Evolutionary conservation across 1,139 yeast species (phyloP).

Genomic region (Debaryomyces sp.): DNA sequence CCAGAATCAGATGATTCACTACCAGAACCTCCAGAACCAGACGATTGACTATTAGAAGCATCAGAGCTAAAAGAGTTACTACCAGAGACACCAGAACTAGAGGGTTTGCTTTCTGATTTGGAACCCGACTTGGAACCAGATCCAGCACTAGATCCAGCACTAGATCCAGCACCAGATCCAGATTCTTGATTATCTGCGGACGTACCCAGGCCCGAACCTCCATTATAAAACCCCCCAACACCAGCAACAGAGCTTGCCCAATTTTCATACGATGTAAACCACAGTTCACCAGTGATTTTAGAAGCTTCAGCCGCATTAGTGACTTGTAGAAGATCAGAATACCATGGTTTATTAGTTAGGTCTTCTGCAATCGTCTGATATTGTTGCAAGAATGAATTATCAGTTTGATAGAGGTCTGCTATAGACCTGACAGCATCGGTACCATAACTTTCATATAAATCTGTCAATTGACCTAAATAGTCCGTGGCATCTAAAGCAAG

Average conservation of each 20-base stretch:
- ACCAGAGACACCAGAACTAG: no score
- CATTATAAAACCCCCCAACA: background rate
- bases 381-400: background rate
- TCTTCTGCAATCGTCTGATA: background rate
- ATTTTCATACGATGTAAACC: conserved; percentile 1
- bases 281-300: background rate
- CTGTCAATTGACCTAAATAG: conserved; percentile 2
- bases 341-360: background rate
- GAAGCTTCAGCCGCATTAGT: background rate
- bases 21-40: conserved; percentile 1
- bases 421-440: conserved; percentile 4
- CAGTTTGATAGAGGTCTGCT: conserved; percentile 1
- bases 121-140: background rate
- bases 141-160: conserved; percentile 4
- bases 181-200: background rate
- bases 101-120: background rate
- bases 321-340: background rate
- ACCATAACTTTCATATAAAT: conserved; percentile 1
- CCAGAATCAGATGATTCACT: background rate
- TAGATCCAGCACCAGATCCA: conserved; percentile 2
- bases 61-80: no score
- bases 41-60: no score
- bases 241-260: conserved; percentile 1
- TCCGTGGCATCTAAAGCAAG: conserved; percentile 1
- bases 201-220: background rate